These are phyloP conservation scores for Salix exigua DNA, from an alignment of 345 rosid genomes.

Conservation along the genomic window DNA sequence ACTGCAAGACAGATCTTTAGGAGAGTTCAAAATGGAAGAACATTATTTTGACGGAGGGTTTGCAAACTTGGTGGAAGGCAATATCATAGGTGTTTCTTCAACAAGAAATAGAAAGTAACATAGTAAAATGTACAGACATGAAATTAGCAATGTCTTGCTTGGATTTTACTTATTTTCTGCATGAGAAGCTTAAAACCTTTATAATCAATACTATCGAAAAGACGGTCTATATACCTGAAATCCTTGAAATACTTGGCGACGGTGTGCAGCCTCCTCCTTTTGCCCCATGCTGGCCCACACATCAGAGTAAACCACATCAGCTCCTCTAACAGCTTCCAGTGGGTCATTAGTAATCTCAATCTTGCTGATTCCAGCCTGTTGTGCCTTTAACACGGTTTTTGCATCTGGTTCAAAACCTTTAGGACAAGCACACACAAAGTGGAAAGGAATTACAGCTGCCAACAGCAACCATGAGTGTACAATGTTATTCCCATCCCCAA, in stretches of 20 bases:
- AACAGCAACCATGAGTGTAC: constrained; percentile 92
- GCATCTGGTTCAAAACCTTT: constrained; percentile 87
- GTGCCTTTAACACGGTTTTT: constrained; percentile 69
- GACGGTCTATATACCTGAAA: constrained; percentile 56
- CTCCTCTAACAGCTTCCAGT: constrained; percentile 79
- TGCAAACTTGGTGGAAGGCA: background rate
- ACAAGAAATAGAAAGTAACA: background rate
- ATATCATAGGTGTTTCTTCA: background rate
- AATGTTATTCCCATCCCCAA: constrained; percentile 94
- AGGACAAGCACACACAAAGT: constrained; percentile 90
- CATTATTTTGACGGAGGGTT: background rate
- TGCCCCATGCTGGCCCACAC: constrained; percentile 99
- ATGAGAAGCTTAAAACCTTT: background rate
- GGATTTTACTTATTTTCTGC: background rate
- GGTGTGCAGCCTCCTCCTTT: constrained; percentile 86
- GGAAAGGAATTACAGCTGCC: constrained; percentile 93
- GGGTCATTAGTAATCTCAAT: constrained; percentile 84
- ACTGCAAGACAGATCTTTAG: background rate
- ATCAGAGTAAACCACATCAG: constrained; percentile 98
- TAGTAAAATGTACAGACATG: background rate
- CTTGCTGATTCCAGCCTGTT: constrained; percentile 72
- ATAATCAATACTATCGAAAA: background rate
- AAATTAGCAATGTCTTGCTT: background rate
- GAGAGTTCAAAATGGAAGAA: background rate
- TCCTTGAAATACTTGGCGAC: constrained; percentile 77